phyloP scores from a whole-genome alignment of 495 filamentous ascomycete species.

The Penicillium waksmanii region DNA sequence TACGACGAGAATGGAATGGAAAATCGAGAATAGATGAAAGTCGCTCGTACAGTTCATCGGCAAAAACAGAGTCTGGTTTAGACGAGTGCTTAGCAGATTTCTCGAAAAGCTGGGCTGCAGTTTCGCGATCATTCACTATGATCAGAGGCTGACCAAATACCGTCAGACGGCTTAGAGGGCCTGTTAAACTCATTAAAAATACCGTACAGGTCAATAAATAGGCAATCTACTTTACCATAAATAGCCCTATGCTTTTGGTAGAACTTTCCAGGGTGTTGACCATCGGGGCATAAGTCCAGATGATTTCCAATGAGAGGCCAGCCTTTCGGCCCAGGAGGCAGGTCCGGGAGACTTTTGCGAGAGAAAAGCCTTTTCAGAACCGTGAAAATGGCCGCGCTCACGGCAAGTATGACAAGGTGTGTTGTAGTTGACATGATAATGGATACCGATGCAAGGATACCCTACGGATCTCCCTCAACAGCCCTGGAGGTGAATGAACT shows the following conservation, averaged over 20 bases:
- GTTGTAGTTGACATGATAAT: not conserved
- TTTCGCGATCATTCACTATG: not conserved
- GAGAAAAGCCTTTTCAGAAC: not conserved
- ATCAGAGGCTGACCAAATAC: not conserved
- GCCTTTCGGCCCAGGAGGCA: constrained; percentile 3
- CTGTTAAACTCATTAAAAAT: not conserved
- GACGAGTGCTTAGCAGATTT: constrained; percentile 7
- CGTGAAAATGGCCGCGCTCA: not conserved
- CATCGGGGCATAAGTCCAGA: not conserved
- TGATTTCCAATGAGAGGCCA: constrained; percentile 5
- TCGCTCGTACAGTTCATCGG: constrained; percentile 6
- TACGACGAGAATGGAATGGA: no score
- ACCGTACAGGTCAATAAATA: no score
- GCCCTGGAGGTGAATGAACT: no score
- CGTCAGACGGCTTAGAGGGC: not conserved
- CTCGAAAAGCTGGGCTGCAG: not conserved
- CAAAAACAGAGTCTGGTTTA: constrained; percentile 1
- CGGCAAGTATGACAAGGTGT: not conserved
- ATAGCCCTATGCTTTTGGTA: not conserved
- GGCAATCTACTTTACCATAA: no score
- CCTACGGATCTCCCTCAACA: no score
- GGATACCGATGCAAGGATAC: not conserved
- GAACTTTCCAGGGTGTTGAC: not conserved
- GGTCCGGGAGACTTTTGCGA: not conserved
- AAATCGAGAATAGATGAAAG: no score